Conservation (phyloP, 345 rosid species). For the Salix viminalis region DNA sequence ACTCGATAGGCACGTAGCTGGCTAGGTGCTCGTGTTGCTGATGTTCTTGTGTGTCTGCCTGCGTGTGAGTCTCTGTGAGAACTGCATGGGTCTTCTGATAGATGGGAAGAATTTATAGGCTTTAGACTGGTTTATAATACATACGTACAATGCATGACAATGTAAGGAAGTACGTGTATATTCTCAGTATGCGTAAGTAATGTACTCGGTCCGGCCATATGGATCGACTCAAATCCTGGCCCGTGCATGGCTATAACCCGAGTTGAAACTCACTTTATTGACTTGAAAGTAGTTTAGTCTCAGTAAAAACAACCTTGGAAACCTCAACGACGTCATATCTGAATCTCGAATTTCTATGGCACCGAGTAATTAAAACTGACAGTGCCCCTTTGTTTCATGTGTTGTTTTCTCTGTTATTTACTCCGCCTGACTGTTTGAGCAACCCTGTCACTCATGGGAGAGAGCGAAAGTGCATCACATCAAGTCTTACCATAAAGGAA, state of each 20-base stretch:
- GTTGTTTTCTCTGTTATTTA: too few species aligned
- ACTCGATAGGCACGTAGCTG: neutral
- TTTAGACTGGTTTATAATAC: neutral
- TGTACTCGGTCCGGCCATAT: too few species aligned
- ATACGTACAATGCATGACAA: neutral
- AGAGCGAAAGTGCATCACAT: too few species aligned
- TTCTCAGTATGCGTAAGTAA: neutral
- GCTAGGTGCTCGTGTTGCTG: neutral
- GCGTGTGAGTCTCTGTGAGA: neutral
- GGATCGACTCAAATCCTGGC: too few species aligned
- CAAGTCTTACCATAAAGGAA: too few species aligned
- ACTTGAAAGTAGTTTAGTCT: neutral
- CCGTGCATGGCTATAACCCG: too few species aligned
- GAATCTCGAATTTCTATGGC: constrained; percentile 32
- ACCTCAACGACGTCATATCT: constrained; percentile 5
- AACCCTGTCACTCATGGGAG: too few species aligned
- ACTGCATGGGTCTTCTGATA: constrained; percentile 13
- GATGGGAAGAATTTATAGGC: constrained; percentile 17
- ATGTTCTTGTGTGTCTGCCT: neutral
- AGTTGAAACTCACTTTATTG: neutral
- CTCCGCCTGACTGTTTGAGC: too few species aligned
- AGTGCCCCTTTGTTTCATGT: constrained; percentile 34
- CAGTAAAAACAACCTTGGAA: neutral
- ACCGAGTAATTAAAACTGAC: constrained; percentile 14
- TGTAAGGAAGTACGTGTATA: neutral